Conservation (phyloP, 768 basidiomycete species). For the Cubamyces lactineus region DNA sequence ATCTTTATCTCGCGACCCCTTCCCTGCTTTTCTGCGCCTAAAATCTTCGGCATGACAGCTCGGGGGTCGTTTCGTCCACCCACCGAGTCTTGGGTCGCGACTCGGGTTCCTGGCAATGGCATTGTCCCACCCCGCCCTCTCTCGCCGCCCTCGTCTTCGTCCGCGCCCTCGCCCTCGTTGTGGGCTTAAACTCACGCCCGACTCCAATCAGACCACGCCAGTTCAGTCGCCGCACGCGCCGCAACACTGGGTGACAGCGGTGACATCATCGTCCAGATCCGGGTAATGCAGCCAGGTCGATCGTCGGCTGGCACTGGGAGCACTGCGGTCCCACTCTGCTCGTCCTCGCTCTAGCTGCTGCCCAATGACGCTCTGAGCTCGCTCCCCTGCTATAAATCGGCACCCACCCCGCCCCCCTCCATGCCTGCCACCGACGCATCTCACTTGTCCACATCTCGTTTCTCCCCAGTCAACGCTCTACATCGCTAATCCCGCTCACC, state of each 20-base stretch:
- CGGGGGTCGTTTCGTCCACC: background rate
- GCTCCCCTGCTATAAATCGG: slow-evolving; percentile 10
- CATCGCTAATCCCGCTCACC: background rate
- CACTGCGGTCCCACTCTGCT: background rate
- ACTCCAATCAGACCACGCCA: background rate
- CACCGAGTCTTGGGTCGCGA: too few species aligned
- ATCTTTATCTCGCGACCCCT: background rate
- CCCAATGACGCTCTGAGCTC: slow-evolving; percentile 6
- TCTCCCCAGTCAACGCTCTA: background rate
- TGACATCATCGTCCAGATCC: slow-evolving; percentile 11
- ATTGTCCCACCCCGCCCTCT: background rate
- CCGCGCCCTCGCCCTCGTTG: background rate
- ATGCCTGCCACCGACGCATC: background rate
- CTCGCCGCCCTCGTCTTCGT: background rate
- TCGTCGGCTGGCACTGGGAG: background rate
- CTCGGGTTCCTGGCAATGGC: too few species aligned
- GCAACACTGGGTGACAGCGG: background rate
- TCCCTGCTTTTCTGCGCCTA: background rate
- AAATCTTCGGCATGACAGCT: slow-evolving; percentile 1
- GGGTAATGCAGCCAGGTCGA: background rate
- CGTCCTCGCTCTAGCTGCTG: background rate
- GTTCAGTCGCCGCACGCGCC: background rate
- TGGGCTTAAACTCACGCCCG: background rate
- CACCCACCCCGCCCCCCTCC: background rate
- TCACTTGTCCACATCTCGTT: background rate